A percentile compares a stretch with the other conserved stretches of the same genome.
Evolutionary conservation across 2,329 filamentous ascomycete genomes (phyloP).

Genomic region (Lecanicillium sp.): DNA sequence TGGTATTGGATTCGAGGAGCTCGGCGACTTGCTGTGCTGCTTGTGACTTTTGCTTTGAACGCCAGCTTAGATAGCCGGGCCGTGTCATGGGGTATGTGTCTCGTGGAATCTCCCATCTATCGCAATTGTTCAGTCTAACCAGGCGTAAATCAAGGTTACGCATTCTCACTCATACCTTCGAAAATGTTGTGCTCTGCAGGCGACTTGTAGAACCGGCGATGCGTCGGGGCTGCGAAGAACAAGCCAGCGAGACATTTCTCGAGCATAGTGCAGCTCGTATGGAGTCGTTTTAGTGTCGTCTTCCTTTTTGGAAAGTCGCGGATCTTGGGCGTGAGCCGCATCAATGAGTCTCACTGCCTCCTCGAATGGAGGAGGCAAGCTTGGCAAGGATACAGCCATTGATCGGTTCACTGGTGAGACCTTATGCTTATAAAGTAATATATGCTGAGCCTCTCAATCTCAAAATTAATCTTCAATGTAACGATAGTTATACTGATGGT

Average conservation of each 20-base stretch:
- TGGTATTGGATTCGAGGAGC: slow-evolving; percentile 33
- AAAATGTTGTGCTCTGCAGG: slow-evolving; percentile 79
- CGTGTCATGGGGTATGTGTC: slow-evolving; percentile 65
- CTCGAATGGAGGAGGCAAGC: slow-evolving; percentile 31
- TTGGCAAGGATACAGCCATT: slow-evolving; percentile 13
- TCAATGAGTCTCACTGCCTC: slow-evolving; percentile 62
- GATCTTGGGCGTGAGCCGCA: slow-evolving; percentile 41
- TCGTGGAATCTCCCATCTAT: slow-evolving; percentile 73
- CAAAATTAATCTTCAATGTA: too few relatives aligned
- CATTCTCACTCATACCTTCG: slow-evolving; percentile 51
- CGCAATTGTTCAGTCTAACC: too few relatives aligned
- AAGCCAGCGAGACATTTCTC: slow-evolving; percentile 71
- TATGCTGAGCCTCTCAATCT: too few relatives aligned
- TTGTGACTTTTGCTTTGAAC: slow-evolving; percentile 64
- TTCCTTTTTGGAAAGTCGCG: slow-evolving; percentile 15
- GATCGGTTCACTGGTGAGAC: too few relatives aligned
- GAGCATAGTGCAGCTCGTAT: slow-evolving; percentile 77
- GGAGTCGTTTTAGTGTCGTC: slow-evolving; percentile 40
- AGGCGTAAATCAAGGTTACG: slow-evolving; percentile 2
- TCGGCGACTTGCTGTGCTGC: slow-evolving; percentile 45
- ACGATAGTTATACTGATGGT: too few relatives aligned
- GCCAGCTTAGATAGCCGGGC: slow-evolving; percentile 72
- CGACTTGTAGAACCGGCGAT: slow-evolving; percentile 60
- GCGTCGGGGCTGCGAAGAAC: slow-evolving; percentile 49
- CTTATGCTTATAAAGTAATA: too few relatives aligned